Percentiles rank a stretch among this genome's conserved stretches.
Evolutionary conservation across 2,329 filamentous ascomycete genomes (phyloP).

Genomic region (Hypoxylon sp.): DNA sequence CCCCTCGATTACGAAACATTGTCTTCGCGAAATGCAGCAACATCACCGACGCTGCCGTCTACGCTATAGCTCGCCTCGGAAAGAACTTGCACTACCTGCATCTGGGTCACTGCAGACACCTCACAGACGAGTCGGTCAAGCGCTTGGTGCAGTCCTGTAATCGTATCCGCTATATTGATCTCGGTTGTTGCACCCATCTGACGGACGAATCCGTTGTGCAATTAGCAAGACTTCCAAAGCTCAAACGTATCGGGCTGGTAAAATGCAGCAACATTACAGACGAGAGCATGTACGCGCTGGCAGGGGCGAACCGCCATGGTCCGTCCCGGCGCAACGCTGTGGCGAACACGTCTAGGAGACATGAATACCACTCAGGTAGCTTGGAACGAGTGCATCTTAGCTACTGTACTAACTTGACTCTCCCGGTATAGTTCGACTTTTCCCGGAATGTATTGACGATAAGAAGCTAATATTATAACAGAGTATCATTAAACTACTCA

Average conservation of each 20-base stretch:
- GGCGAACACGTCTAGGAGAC: constrained; percentile 55
- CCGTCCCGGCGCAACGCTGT: constrained; percentile 59
- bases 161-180: constrained; percentile 94
- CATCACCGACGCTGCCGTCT: constrained; percentile 88
- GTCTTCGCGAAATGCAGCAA: constrained; percentile 94
- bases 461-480: constrained; percentile 54
- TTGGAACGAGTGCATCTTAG: constrained; percentile 95
- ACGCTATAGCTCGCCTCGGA: constrained; percentile 85
- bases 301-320: constrained; percentile 69
- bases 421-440: constrained; percentile 66
- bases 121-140: constrained; percentile 89
- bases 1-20: constrained; percentile 88
- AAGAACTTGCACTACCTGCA: constrained; percentile 98
- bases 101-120: constrained; percentile 88
- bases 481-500: constrained; percentile 90
- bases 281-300: constrained; percentile 84
- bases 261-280: constrained; percentile 94
- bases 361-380: constrained; percentile 68
- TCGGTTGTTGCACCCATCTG: constrained; percentile 91
- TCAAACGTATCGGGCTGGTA: constrained; percentile 93
- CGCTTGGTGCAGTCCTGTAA: constrained; percentile 86
- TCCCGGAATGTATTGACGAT: background rate
- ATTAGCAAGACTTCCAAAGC: constrained; percentile 85
- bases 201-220: constrained; percentile 88
- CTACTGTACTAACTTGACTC: constrained; percentile 87